Base-by-base conservation (phyloP, 1,284 basidiomycete species). In the Ceratobasidium sp. region DNA sequence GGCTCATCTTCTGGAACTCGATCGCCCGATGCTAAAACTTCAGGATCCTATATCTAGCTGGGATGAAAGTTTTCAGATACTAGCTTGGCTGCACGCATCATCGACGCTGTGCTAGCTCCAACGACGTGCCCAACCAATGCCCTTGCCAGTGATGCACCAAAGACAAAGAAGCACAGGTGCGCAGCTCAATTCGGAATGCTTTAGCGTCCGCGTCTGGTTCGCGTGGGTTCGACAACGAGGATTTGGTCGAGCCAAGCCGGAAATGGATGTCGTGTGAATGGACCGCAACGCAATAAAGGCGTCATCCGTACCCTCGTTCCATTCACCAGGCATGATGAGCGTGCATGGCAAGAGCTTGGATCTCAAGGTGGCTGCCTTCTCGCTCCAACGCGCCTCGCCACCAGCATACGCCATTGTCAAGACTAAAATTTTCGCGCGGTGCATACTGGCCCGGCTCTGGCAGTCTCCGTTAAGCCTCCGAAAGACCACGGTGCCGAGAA, bases 211-310 rank as follows among this genome's bases (percentile, higher is more conserved):
- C 69, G 56, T 71, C 56, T 54, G 69, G 25, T 59, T 59, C 69
- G 52, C 69, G 56, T 71, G 69, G 69, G 69, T 71, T 71, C 69
- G 54, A 71, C 54, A 71, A 71, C 56, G 69, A 71, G 69, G 69
- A 44, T 54, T 15, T 57, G 40, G 25, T 44, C 32, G 69, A 19
- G 69, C 56, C 69, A 71, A 71, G 69, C 69, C 69, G 43, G 61
- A 71, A 46, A 71, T 19, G 56, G 37, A 7, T n/a, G 34, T 9
- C 17, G 32, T 44, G 69, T 61, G 56, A 25, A 43, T 71, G 43
- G 69, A 37, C 34, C 43, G 7, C 54, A 59, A 25, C 69, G 69
- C 56, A 71, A 71, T 46, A 2, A 69, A 61, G 69, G 69, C 69
- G 69, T 71, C 69, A 71, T 32, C 44, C 13, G 22, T 19, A 49